Evolutionary conservation across 257 asterid genomes (phyloP).

Genomic region (Solanum chilense): DNA sequence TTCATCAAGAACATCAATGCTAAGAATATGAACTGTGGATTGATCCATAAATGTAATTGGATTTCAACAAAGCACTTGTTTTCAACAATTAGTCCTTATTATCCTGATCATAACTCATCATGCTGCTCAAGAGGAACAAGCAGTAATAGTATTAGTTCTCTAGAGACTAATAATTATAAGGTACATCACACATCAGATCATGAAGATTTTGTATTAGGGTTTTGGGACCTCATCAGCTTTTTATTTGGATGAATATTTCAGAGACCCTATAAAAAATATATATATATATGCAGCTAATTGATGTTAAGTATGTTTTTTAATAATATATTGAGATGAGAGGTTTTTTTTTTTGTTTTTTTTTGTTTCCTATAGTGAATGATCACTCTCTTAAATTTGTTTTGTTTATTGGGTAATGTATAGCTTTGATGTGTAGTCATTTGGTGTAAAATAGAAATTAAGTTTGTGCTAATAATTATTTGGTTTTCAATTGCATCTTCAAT

Average conservation of each 20-base stretch:
- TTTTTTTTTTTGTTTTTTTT: too few relatives aligned
- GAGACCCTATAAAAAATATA: not conserved
- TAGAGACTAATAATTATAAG: not conserved
- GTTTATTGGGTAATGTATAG: not conserved
- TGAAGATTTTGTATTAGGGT: not conserved
- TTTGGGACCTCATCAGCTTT: not conserved
- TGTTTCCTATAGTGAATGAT: not conserved
- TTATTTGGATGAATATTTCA: not conserved
- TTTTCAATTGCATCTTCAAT: not conserved
- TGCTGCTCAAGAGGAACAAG: not conserved
- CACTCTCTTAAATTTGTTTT: not conserved
- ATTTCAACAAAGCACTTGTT: not conserved
- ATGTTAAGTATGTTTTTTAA: not conserved
- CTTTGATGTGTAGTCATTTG: not conserved
- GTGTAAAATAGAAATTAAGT: not conserved
- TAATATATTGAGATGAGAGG: not conserved
- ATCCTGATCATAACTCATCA: not conserved
- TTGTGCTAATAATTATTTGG: not conserved
- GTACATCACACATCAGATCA: not conserved
- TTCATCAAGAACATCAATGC: not conserved
- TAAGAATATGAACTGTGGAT: not conserved
- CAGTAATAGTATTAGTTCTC: not conserved
- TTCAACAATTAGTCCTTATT: not conserved
- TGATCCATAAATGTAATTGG: not conserved
- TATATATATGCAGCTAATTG: not conserved